phyloP scores from a whole-genome alignment of 208 protist genomes.

The Blastocrithidia nonstop region DNA sequence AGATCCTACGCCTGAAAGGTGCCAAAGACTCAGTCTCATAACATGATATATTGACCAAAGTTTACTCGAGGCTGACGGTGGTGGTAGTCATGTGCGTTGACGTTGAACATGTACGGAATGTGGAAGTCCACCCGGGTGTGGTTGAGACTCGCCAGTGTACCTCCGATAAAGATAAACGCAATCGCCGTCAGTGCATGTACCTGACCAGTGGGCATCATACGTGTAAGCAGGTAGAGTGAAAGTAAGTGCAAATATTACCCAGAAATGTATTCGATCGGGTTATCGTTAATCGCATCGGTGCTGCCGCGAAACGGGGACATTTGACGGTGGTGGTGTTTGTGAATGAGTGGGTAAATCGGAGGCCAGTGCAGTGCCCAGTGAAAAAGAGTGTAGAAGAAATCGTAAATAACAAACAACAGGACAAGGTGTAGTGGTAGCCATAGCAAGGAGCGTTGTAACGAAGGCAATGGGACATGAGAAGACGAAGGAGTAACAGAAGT shows the following conservation, averaged over 20 bases:
- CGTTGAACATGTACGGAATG: slow-evolving; percentile 72
- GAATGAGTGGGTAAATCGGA: slow-evolving; percentile 66
- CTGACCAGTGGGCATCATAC: slow-evolving; percentile 24
- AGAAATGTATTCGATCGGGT: slow-evolving; percentile 82
- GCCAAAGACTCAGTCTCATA: slow-evolving; percentile 84
- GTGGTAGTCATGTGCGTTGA: slow-evolving; percentile 79
- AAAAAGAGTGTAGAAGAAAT: slow-evolving; percentile 84
- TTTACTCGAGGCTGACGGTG: slow-evolving; percentile 76
- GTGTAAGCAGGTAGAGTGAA: slow-evolving; percentile 54
- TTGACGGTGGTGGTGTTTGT: slow-evolving; percentile 89
- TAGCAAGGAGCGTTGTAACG: slow-evolving; percentile 12
- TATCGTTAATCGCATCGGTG: slow-evolving; percentile 82
- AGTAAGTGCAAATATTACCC: slow-evolving; percentile 84
- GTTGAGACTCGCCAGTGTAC: slow-evolving; percentile 77
- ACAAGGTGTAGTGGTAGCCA: slow-evolving; percentile 46
- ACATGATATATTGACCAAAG: slow-evolving; percentile 88
- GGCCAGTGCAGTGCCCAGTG: slow-evolving; percentile 79
- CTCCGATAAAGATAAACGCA: slow-evolving; percentile 69
- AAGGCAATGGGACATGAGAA: too few species aligned
- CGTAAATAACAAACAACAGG: slow-evolving; percentile 68
- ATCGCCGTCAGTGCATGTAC: slow-evolving; percentile 43
- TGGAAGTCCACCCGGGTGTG: slow-evolving; percentile 79
- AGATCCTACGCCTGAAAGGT: slow-evolving; percentile 54
- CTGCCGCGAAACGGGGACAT: slow-evolving; percentile 78
- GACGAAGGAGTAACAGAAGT: too few species aligned